Base-by-base conservation (phyloP, 2,329 filamentous ascomycete genomes). In the Pestalotiopsis sp. region DNA sequence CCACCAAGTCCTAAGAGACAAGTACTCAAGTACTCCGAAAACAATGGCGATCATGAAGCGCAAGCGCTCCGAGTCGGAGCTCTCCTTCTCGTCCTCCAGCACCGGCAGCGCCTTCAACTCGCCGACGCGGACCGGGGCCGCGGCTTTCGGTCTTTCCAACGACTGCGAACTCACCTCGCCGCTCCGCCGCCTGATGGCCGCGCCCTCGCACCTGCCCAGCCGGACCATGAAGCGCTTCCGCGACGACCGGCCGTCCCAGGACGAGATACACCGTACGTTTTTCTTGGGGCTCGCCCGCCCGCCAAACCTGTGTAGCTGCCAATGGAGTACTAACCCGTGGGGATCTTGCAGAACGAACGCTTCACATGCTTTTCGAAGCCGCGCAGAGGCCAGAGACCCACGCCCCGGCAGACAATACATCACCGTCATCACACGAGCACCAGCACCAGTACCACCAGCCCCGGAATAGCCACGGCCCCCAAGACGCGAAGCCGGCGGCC, bases 141-240 rank as follows among this genome's bases (percentile, higher is more conserved):
- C 31, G 31, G 31, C 31, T 36, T 62, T 31, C 14, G 25, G 52
- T 4, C 72, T 71, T 9, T 17, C 49, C n/a, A 73, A 80, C 38
- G 75, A 73, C 31, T 78, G 81, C 45, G 74, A 75, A 68, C 70
- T 71, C 59, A 73, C 75, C 7, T 78, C 75, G 5, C 79, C 74
- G 70, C 77, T 75, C 66, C 74, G 41, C 6, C 80, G 67, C 78
- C 80, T 41, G 67, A 70, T 71, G 68, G 70, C 73, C 4, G 78
- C 80, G 2, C 80, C 83, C 3, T 80, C 83, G 14, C 83, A 87
- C 66, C 82, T 89, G 14, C 79, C 83, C 65, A 86, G 87, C 72
- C 86, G 89, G 31, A 91, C 89, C 1, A 79, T 87, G 75, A 91
- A 91, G 79, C 86, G 89, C 7, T 84, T 87, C 70, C 88, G 89